These are phyloP conservation scores for Isatis tinctoria DNA, from an alignment of 345 rosid genomes.

Conservation along the genomic window DNA sequence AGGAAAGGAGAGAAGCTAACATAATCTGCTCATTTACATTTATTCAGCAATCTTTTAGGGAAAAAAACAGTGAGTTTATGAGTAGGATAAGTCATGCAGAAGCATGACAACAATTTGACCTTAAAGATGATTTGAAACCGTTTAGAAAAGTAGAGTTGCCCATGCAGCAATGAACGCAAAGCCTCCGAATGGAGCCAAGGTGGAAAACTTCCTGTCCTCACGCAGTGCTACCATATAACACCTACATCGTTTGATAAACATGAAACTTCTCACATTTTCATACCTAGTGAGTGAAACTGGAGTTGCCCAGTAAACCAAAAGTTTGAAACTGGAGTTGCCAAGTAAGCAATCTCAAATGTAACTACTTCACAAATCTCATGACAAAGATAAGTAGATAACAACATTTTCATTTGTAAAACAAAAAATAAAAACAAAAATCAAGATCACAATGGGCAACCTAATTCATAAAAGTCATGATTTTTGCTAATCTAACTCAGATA, in stretches of 20 bases:
- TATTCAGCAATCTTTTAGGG: conserved; percentile 4
- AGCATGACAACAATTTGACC: not conserved
- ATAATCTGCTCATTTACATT: not conserved
- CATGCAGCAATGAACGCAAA: conserved; percentile 83
- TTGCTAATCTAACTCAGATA: not conserved
- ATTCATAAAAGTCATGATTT: not conserved
- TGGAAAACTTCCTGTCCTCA: conserved; percentile 80
- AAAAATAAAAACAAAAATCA: not conserved
- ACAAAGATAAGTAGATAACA: no score
- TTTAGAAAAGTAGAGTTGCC: conserved; percentile 74
- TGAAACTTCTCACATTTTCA: not conserved
- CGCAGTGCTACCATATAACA: conserved; percentile 77
- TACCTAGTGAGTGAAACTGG: not conserved
- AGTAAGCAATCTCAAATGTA: not conserved
- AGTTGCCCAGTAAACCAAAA: not conserved
- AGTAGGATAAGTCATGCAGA: not conserved
- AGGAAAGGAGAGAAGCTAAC: no score
- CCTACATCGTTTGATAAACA: conserved; percentile 36
- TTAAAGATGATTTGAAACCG: conserved; percentile 3
- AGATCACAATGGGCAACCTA: not conserved
- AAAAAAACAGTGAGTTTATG: not conserved
- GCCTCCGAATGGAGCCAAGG: conserved; percentile 83
- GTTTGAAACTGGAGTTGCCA: not conserved
- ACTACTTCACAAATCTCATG: not conserved
- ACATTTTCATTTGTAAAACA: not conserved